Evolutionary conservation across 2,329 filamentous ascomycete genomes (phyloP).

Genomic region (Fusarium coicis): DNA sequence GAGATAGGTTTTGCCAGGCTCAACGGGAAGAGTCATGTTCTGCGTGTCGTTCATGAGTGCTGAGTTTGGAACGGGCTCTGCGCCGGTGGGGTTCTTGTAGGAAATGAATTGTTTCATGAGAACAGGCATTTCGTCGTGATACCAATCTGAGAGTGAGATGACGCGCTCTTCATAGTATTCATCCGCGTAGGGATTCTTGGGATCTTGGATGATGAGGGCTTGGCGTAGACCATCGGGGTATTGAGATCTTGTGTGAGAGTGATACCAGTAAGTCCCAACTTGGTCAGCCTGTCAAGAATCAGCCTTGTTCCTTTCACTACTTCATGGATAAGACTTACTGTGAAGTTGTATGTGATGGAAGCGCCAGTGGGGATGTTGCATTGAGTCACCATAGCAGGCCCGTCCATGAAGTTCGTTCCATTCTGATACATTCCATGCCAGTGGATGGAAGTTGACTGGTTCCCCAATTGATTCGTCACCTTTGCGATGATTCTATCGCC

Average conservation of each 20-base stretch:
- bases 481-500: not conserved
- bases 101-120: not conserved
- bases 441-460: not conserved
- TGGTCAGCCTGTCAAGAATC: not conserved
- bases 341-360: not conserved
- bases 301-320: rapidly evolving
- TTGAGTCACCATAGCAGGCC: not conserved
- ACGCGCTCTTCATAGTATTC: not conserved
- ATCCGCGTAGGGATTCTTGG: not conserved
- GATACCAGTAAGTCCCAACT: not conserved
- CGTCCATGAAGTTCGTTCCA: not conserved
- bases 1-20: not conserved
- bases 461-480: not conserved
- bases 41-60: not conserved
- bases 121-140: not conserved
- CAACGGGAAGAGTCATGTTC: not conserved
- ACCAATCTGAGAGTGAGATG: not conserved
- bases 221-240: not conserved
- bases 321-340: not conserved
- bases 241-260: not conserved
- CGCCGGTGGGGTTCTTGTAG: not conserved
- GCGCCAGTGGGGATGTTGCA: not conserved
- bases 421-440: not conserved
- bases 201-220: not conserved
- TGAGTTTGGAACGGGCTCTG: not conserved